Conservation (phyloP, 805 yeast genomes). For the Huiozyma naganishii region DNA sequence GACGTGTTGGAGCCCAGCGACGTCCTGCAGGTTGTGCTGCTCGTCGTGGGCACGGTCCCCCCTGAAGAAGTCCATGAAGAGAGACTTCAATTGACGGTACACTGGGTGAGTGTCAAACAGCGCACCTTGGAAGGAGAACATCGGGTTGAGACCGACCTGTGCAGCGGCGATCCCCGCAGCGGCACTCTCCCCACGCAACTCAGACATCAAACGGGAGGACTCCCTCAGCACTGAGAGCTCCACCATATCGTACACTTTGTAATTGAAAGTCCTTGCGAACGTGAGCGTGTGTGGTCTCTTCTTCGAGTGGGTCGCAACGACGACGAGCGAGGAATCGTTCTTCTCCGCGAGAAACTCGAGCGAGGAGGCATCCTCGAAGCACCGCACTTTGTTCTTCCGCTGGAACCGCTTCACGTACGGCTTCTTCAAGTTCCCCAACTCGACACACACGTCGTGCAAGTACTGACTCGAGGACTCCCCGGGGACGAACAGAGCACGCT, state of each 20-base stretch:
- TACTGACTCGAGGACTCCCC: slow-evolving; percentile 73
- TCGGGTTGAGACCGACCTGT: slow-evolving; percentile 82
- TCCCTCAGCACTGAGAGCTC: slow-evolving; percentile 61
- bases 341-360: slow-evolving; percentile 91
- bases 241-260: slow-evolving; percentile 85
- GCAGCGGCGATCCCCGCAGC: slow-evolving; percentile 46
- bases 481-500: slow-evolving; percentile 83
- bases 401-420: slow-evolving; percentile 81
- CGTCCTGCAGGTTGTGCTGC: slow-evolving; percentile 72
- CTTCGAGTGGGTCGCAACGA: slow-evolving; percentile 69
- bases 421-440: slow-evolving; percentile 79
- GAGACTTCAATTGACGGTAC: slow-evolving; percentile 73
- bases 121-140: slow-evolving; percentile 88
- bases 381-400: slow-evolving; percentile 80
- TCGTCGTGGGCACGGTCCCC: slow-evolving; percentile 37
- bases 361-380: slow-evolving; percentile 81
- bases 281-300: slow-evolving; percentile 89
- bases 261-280: slow-evolving; percentile 82
- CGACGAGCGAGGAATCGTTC: slow-evolving; percentile 81
- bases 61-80: slow-evolving; percentile 83
- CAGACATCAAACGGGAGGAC: slow-evolving; percentile 60
- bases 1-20: slow-evolving; percentile 88
- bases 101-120: slow-evolving; percentile 84
- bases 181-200: slow-evolving; percentile 40
- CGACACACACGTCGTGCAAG: slow-evolving; percentile 81